These are phyloP conservation scores for Diatrype stigma DNA, from an alignment of 2,329 filamentous ascomycete genomes.

Conservation along the genomic window DNA sequence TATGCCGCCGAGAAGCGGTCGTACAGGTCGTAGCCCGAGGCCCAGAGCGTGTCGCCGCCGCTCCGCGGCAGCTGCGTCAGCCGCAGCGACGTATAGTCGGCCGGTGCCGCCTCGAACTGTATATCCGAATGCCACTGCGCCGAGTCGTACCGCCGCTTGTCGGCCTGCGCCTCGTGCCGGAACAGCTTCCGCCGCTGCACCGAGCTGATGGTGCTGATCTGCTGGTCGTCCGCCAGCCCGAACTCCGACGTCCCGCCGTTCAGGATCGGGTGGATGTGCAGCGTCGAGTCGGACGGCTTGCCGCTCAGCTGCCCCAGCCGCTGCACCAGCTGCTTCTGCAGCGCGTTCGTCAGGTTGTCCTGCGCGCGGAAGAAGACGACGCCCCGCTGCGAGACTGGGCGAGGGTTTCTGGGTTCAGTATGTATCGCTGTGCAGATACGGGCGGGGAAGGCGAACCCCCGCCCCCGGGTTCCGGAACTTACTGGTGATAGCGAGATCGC, in stretches of 20 bases:
- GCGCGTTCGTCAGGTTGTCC: conserved; percentile 50
- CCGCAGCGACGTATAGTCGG: conserved; percentile 58
- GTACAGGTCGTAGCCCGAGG: conserved; percentile 58
- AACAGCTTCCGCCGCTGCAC: conserved; percentile 40
- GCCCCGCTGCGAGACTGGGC: conserved; percentile 54
- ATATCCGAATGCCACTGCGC: conserved; percentile 55
- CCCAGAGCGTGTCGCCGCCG: conserved; percentile 58
- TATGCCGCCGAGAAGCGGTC: conserved; percentile 49
- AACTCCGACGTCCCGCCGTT: conserved; percentile 52
- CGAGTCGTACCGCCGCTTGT: conserved; percentile 33
- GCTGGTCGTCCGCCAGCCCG: conserved; percentile 37
- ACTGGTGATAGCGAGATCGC: conserved; percentile 60
- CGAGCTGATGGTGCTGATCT: conserved; percentile 59
- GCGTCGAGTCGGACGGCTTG: conserved; percentile 50
- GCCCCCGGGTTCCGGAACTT: conserved; percentile 10
- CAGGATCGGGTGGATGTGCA: conserved; percentile 58
- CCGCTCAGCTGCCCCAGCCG: conserved; percentile 56
- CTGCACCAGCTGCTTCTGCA: conserved; percentile 57
- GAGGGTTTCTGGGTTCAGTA: conserved; percentile 1
- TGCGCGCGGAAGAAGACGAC: conserved; percentile 64
- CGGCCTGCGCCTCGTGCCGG: conserved; percentile 8
- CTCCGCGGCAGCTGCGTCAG: conserved; percentile 52
- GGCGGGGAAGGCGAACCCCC: too few relatives aligned
- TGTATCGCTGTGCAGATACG: too few relatives aligned
- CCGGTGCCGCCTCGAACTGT: conserved; percentile 54